These are phyloP conservation scores for Apiotrichum akiyoshidainum DNA, from an alignment of 1,284 basidiomycete genomes.

Conservation along the genomic window DNA sequence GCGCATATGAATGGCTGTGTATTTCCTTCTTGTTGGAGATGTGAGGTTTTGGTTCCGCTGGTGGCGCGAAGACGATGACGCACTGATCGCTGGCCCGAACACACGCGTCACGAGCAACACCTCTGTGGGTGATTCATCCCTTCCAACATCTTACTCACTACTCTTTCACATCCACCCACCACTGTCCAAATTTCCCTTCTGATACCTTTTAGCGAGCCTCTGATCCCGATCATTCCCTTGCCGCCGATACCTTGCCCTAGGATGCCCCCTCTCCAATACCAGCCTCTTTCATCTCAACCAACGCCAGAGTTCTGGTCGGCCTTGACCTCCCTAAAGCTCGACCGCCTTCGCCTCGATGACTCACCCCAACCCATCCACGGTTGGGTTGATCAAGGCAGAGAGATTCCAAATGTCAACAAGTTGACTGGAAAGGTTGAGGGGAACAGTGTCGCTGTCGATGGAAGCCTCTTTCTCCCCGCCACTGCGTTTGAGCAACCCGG, in stretches of 20 bases:
- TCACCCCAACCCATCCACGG: slow-evolving; percentile 64
- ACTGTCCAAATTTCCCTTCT: background rate
- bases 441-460: slow-evolving; percentile 34
- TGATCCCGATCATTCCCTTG: background rate
- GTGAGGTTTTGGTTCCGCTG: no score
- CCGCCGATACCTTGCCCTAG: background rate
- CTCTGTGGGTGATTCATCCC: no score
- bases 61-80: no score
- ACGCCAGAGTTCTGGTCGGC: slow-evolving; percentile 92
- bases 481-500: slow-evolving; percentile 34
- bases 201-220: background rate
- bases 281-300: slow-evolving; percentile 79
- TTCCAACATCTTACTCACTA: no score
- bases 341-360: slow-evolving; percentile 81
- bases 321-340: slow-evolving; percentile 83
- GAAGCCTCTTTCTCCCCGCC: slow-evolving; percentile 25
- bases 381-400: slow-evolving; percentile 67
- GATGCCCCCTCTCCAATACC: slow-evolving; percentile 67
- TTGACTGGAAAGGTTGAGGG: slow-evolving; percentile 6
- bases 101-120: no score
- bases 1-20: no score
- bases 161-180: no score
- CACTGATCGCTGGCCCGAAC: no score
- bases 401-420: slow-evolving; percentile 60
- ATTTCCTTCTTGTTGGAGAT: no score